Base-by-base conservation (phyloP, 129 eudicot species). In the Artemisia argyi region DNA sequence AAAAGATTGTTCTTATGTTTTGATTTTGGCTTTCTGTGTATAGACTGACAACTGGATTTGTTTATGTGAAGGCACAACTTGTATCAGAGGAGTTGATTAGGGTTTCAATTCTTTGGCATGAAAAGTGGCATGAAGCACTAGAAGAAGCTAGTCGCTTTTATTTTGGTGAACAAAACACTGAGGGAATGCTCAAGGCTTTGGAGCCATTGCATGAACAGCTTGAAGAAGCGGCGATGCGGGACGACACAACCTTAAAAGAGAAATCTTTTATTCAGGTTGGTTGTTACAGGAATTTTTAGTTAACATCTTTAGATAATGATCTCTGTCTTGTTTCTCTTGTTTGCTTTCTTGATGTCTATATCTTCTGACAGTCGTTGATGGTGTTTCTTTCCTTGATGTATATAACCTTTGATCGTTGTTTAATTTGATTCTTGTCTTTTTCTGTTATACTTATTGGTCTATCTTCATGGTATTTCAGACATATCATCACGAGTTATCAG, bases 71-170 rank as follows among this genome's bases (percentile, higher is more conserved):
- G 99, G 99, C 99, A 71, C 97, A 95, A 85, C 97, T 95, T 71
- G 99, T 95, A 19, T 95, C 99, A 1, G 93, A 89, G 86, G 99
- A 95, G 87, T 82, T 95, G 84, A 88, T 95, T 32, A 87, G 99
- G 79, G 97, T 95, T 65, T 96, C 99, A 32, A 95, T 95, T 79
- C 92, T 95, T 49, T 95, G 97, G 99, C 99, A 88, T 83, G 99
- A 95, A 83, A 79, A 76, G 87, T 95, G 99, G 99, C 99, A 95
- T 72, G 99, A 95, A 68, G 99, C 91, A 60, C 73, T 95, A 72
- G 99, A 95, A 88, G 97, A 95, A 84, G 97, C 99, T 10, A 95
- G 99, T 65, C 99, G 97, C 66, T 81, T 90, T 69, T 90, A 88
- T 82, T 95, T 95, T 77, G 99, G 97, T 67, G 99, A 95, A 76